Evolutionary conservation across 1,284 basidiomycete genomes (phyloP).

Genomic region (Trichosporon coremiiforme): DNA sequence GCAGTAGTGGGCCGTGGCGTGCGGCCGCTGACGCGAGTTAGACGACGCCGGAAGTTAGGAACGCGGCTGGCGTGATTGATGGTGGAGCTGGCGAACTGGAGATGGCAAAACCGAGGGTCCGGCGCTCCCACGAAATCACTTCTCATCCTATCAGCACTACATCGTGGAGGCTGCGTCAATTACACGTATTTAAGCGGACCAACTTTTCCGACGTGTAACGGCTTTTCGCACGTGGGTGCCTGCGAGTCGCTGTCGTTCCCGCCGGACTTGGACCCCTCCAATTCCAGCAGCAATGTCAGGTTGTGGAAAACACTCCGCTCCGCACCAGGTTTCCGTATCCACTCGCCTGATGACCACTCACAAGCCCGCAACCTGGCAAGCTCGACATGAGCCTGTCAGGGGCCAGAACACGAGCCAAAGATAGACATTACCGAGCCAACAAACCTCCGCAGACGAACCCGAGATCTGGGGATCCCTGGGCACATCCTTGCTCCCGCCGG

Average conservation of each 20-base stretch:
- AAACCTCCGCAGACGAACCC: neutral
- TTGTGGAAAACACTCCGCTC: neutral
- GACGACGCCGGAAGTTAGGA: neutral
- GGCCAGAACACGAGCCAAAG: neutral
- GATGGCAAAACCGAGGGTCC: neutral
- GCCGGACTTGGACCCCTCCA: neutral
- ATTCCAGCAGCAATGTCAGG: neutral
- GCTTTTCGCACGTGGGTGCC: conserved; percentile 1
- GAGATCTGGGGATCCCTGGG: neutral
- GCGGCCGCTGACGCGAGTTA: neutral
- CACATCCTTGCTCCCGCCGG: neutral
- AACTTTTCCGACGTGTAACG: neutral
- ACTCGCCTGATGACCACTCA: neutral
- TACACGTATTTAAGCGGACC: too few relatives aligned
- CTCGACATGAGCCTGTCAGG: neutral
- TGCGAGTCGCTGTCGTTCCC: too few relatives aligned
- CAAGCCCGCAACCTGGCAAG: neutral
- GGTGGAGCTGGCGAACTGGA: neutral
- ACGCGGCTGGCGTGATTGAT: too few relatives aligned
- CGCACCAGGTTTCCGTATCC: too few relatives aligned
- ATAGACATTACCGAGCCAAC: neutral
- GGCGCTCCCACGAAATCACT: neutral
- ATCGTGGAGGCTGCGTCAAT: too few relatives aligned
- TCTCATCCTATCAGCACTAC: neutral
- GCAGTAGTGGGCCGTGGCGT: neutral